Evolutionary conservation across 2,329 filamentous ascomycete genomes (phyloP), one percentile per base, ranked within the genome.

Genomic region (Helotiales sp.): DNA sequence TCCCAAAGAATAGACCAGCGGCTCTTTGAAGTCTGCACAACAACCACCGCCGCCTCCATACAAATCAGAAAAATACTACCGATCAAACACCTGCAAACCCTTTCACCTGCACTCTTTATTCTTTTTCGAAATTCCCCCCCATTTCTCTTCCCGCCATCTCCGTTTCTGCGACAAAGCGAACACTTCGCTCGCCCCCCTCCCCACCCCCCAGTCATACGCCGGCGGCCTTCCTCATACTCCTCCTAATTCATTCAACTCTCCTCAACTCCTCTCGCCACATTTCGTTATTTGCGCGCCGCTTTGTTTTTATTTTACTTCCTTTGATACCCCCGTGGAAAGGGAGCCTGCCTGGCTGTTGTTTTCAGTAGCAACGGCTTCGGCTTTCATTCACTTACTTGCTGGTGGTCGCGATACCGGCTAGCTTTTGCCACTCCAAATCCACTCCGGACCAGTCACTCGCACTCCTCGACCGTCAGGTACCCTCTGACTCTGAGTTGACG

Each of bases 21-120:
- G 75, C 75, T 76, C 73, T 71, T 70, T 71, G 75, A 74, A 75
- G 75, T 76, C 74, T 77, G 75, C 74, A 69, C 57, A 61, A 50
- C 63, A 47, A 32, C 64, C 54, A 67, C 61, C 58, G 40, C 52
- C 63, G 59, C 49, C 50, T 7, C 43, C 47, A 43, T 58, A 58
- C 52, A 37, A 50, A 49, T 50, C 40, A 62, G 34, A 11, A 45
- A 61, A 50, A 40, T 32, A 55, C 17, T n/a, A 62, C 26, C 52
- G 28, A 61, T 64, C 61, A 61, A 64, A 64, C 57, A 28, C 43
- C 61, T 62, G 17, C 62, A 37, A 40, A 24, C 58, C 45, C 30
- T 40, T 52, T 24, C 40, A 32, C 49, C 40, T 65, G 6, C 63
- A 52, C 3, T 61, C 28, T 45, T n/a, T 66, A 26, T 54, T 50